Evolutionary conservation across 2,329 filamentous ascomycete genomes (phyloP).

Genomic region (Aspergillus thermomutatus): DNA sequence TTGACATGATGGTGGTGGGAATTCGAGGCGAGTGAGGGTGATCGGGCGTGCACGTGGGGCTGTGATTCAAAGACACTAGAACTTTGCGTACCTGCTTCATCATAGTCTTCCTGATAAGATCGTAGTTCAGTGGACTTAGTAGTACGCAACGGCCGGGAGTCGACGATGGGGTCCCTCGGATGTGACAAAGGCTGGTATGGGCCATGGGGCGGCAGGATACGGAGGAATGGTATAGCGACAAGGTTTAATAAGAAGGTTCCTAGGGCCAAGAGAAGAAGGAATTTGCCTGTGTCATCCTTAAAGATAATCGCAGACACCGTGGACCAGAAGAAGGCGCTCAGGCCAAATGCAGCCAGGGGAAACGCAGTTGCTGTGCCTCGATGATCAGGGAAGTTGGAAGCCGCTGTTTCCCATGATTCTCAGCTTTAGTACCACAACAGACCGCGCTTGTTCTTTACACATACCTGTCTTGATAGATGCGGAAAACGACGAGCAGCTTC

Average conservation of each 20-base stretch:
- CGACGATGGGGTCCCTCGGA: slow-evolving; percentile 17
- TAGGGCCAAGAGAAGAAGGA: slow-evolving; percentile 74
- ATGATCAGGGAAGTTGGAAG: slow-evolving; percentile 86
- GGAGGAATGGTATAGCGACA: slow-evolving; percentile 78
- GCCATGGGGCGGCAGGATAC: slow-evolving; percentile 61
- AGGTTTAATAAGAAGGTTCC: slow-evolving; percentile 77
- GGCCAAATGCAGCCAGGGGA: slow-evolving; percentile 84
- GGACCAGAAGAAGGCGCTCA: slow-evolving; percentile 97
- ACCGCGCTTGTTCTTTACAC: slow-evolving; percentile 9
- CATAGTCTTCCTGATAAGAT: slow-evolving; percentile 20
- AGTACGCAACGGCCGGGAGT: slow-evolving; percentile 31
- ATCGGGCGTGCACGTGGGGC: slow-evolving; percentile 24
- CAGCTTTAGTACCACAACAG: slow-evolving; percentile 1
- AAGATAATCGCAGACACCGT: slow-evolving; percentile 72
- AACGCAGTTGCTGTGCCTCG: slow-evolving; percentile 93
- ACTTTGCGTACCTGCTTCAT: slow-evolving; percentile 38
- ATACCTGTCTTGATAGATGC: slow-evolving; percentile 74
- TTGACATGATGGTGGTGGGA: slow-evolving; percentile 21
- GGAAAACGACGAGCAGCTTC: slow-evolving; percentile 86
- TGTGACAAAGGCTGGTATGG: slow-evolving; percentile 42
- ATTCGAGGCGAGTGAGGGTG: slow-evolving; percentile 29
- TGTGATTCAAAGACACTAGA: slow-evolving; percentile 29
- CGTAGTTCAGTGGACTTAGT: slow-evolving; percentile 29
- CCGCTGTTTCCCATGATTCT: slow-evolving; percentile 51
- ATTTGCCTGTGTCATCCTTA: slow-evolving; percentile 75